These are phyloP conservation scores for Nemophila menziesii DNA, from an alignment of 257 asterid genomes.

Conservation along the genomic window DNA sequence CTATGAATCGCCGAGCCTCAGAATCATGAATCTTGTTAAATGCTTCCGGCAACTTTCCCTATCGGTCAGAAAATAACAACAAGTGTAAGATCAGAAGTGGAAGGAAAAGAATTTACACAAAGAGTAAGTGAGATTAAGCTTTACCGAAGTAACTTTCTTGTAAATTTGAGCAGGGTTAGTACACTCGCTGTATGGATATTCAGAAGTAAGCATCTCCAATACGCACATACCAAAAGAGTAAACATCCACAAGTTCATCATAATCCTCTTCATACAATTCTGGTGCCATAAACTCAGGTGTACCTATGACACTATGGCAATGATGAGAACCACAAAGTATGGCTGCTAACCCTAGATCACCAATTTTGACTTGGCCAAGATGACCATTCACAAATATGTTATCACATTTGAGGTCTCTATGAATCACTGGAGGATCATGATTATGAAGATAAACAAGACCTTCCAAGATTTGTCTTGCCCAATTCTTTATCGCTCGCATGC, in stretches of 20 bases:
- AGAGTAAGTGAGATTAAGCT: not conserved
- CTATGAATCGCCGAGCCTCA: conserved; percentile 59
- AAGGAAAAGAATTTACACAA: not conserved
- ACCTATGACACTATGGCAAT: conserved; percentile 84
- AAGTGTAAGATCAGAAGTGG: not conserved
- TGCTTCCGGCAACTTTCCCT: conserved; percentile 66
- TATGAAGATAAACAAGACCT: conserved; percentile 60
- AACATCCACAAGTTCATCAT: conserved; percentile 62
- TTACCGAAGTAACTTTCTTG: conserved; percentile 82
- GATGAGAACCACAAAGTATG: conserved; percentile 46
- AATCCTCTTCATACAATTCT: conserved; percentile 71
- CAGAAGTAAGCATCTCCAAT: conserved; percentile 67
- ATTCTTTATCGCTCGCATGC: conserved; percentile 40
- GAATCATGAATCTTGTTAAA: conserved; percentile 34
- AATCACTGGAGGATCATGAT: conserved; percentile 66
- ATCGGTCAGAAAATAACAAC: conserved; percentile 1
- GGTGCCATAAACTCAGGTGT: conserved; percentile 94
- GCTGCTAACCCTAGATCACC: conserved; percentile 81
- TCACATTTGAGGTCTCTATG: conserved; percentile 85
- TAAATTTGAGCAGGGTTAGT: conserved; percentile 85
- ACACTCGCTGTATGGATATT: conserved; percentile 76
- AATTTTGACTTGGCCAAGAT: conserved; percentile 69
- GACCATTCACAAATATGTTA: conserved; percentile 68
- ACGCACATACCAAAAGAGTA: conserved; percentile 87
- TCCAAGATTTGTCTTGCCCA: conserved; percentile 69